Evolutionary conservation across 345 rosid species (phyloP), one percentile per base, ranked within the genome.

Genomic region (Orychophragmus violaceus): DNA sequence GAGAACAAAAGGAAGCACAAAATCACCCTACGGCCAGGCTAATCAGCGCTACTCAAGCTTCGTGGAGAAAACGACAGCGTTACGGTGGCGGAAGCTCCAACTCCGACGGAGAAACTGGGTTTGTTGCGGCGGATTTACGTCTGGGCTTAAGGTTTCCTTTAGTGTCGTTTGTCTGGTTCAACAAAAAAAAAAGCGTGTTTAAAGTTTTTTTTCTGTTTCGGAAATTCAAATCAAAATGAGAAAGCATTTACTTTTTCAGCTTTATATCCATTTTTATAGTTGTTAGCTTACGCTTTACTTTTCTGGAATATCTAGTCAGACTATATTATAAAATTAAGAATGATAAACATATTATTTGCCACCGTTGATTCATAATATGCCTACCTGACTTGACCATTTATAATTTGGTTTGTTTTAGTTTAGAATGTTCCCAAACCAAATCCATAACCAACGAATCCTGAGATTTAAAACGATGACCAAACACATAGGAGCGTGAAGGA

Each of bases 301-400:
- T 59, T 64, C 71, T 65, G 66, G 55, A 65, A 49, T 64, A 29
- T 39, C 55, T 18, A 72, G 71, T 73, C 77, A 59, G 72, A 73
- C 25, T 49, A 39, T 62, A 51, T 19, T 52, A 44, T 46, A 19
- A 46, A 46, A 19, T 1, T 46, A 12, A 4, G 4, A 9, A 8
- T 41, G 46, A 19, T 45, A 46, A n/a, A 46, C 24, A 21, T 21
- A 46, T 2, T 21, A 22, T 46, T 46, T 21, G 52, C 23, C 27
- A 46, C 52, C 52, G 52, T 46, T 46, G 52, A 46, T 46, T 27
- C 27, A 46, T 11, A 46, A 23, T 41, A 14, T 52, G 69, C 69
- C 5, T 62, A 71, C 69, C 75, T 62, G 75, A 71, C 63, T 54
- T 62, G 69, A 70, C 75, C 27, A 33, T 57, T 2, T 19, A 25